Conservation (phyloP, 768 basidiomycete species). For the Asterophora parasitica region DNA sequence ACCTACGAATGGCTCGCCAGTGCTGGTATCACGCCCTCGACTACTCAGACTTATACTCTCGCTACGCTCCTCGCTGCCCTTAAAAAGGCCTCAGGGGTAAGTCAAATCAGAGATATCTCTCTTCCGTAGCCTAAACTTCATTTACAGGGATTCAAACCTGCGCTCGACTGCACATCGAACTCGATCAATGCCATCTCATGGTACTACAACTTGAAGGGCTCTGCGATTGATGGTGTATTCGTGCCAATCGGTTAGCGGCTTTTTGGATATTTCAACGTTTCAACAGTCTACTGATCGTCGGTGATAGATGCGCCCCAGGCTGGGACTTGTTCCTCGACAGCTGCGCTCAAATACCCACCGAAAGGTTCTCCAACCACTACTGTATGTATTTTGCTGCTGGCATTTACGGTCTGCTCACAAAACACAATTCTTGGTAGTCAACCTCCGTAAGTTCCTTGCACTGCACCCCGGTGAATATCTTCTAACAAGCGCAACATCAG, state of each 20-base stretch:
- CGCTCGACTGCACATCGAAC: slow-evolving; percentile 27
- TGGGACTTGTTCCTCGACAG: slow-evolving; percentile 50
- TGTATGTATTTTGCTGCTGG: slow-evolving; percentile 16
- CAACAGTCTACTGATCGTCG: neutral
- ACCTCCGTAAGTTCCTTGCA: slow-evolving; percentile 13
- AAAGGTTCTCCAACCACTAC: slow-evolving; percentile 40
- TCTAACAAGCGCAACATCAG: neutral
- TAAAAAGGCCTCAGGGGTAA: slow-evolving; percentile 47
- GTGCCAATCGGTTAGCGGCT: slow-evolving; percentile 46
- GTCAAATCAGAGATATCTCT: slow-evolving; percentile 1
- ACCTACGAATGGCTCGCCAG: slow-evolving; percentile 68
- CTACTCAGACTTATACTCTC: slow-evolving; percentile 52
- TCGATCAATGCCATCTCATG: slow-evolving; percentile 41
- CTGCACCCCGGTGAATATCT: too few relatives aligned
- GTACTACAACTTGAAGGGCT: slow-evolving; percentile 64
- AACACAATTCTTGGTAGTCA: slow-evolving; percentile 5
- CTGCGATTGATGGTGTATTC: slow-evolving; percentile 62
- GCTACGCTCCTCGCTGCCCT: slow-evolving; percentile 50
- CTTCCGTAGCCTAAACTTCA: too few relatives aligned
- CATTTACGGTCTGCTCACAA: neutral
- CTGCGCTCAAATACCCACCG: slow-evolving; percentile 55
- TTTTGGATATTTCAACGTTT: neutral
- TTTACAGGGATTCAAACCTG: slow-evolving; percentile 41
- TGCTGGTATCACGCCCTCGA: slow-evolving; percentile 73
- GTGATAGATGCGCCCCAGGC: slow-evolving; percentile 42